phyloP scores from a whole-genome alignment of 2,329 filamentous ascomycete species.

The Fusarium mexicanum region DNA sequence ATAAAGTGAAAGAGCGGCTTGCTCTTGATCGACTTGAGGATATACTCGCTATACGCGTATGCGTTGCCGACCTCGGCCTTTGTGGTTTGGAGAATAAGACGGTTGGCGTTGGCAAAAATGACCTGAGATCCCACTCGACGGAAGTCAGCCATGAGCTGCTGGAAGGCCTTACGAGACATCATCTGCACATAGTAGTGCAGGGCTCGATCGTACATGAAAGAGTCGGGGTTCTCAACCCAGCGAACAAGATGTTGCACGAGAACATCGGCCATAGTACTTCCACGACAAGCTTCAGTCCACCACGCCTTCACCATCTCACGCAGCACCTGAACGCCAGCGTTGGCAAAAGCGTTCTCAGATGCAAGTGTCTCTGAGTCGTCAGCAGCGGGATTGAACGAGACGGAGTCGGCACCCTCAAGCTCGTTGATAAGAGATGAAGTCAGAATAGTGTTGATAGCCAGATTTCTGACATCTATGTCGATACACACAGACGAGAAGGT shows the following conservation, averaged over 20 bases:
- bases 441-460: slow-evolving; percentile 97
- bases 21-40: slow-evolving; percentile 94
- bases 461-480: slow-evolving; percentile 90
- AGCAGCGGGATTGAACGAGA: slow-evolving; percentile 75
- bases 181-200: slow-evolving; percentile 98
- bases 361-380: slow-evolving; percentile 67
- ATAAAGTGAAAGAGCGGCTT: slow-evolving; percentile 98
- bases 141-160: slow-evolving; percentile 97
- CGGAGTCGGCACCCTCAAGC: slow-evolving; percentile 86
- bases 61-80: slow-evolving; percentile 98
- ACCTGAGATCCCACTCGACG: slow-evolving; percentile 93
- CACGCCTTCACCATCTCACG: slow-evolving; percentile 98
- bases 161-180: slow-evolving; percentile 97
- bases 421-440: slow-evolving; percentile 98
- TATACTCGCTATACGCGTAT: slow-evolving; percentile 96
- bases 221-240: slow-evolving; percentile 94
- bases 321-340: slow-evolving; percentile 87
- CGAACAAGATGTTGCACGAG: slow-evolving; percentile 97
- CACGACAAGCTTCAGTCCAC: slow-evolving; percentile 94
- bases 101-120: slow-evolving; percentile 91
- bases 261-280: slow-evolving; percentile 94
- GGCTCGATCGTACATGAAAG: slow-evolving; percentile 93
- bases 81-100: slow-evolving; percentile 91
- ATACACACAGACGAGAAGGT: slow-evolving; percentile 97
- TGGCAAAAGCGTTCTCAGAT: slow-evolving; percentile 91